phyloP scores from a whole-genome alignment of 2,329 filamentous ascomycete species.

The Alternaria infectoria region DNA sequence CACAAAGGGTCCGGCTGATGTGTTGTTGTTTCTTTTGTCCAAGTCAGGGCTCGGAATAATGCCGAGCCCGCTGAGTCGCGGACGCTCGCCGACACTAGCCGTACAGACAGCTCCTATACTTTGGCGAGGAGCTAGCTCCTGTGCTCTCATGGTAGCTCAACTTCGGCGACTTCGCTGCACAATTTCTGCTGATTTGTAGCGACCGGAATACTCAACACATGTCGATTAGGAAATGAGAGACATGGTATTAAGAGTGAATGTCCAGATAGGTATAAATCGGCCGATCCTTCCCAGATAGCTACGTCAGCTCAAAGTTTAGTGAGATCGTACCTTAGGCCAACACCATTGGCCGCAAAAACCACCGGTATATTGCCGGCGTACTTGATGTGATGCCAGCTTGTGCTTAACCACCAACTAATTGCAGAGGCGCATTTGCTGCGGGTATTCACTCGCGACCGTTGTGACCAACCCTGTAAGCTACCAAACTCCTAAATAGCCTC shows the following conservation, averaged over 20 bases:
- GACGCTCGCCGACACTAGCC: not conserved
- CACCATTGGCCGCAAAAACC: not conserved
- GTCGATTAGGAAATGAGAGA: not conserved
- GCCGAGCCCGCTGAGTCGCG: not conserved
- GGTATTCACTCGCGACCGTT: not conserved
- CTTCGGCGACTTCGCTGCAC: not conserved
- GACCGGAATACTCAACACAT: not conserved
- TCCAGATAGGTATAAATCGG: not conserved
- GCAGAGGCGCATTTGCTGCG: not conserved
- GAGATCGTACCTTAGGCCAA: not conserved
- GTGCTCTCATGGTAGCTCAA: not conserved
- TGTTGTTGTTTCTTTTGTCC: not conserved
- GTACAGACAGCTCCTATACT: not conserved
- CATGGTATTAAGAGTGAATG: not conserved
- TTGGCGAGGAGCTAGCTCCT: not conserved
- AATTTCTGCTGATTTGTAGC: not conserved
- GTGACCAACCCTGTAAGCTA: not conserved
- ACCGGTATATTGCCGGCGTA: not conserved
- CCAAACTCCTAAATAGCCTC: not conserved
- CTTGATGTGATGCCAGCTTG: not conserved
- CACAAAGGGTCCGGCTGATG: not conserved
- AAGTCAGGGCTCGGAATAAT: not conserved
- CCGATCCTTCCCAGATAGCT: not conserved
- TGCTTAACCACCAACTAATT: not conserved
- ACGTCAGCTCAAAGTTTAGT: not conserved